Evolutionary conservation across 305 asterid species (phyloP).

Genomic region (Salvia sclarea): DNA sequence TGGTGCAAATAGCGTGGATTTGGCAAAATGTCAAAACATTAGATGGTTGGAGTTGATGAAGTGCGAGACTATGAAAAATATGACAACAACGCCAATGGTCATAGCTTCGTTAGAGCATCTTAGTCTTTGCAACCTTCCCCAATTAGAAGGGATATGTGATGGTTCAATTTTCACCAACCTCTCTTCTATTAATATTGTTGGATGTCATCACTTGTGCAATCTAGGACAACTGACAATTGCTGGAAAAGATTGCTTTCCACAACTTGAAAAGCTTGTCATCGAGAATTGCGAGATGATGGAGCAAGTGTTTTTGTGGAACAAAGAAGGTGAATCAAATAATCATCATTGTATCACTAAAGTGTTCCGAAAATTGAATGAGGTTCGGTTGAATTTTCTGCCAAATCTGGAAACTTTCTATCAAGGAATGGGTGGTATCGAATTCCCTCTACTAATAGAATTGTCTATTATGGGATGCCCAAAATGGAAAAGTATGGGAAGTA

Average conservation of each 20-base stretch:
- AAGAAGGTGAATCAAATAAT: background rate
- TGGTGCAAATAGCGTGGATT: no score
- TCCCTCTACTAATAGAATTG: background rate
- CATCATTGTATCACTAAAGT: background rate
- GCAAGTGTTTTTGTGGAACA: constrained; percentile 2
- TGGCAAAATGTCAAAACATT: no score
- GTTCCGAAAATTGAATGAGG: constrained; percentile 24
- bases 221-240: background rate
- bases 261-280: background rate
- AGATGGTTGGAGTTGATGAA: no score
- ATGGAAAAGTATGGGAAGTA: background rate
- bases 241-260: constrained; percentile 6
- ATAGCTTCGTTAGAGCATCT: background rate
- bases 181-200: background rate
- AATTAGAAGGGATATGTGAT: constrained; percentile 14
- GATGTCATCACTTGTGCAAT: background rate
- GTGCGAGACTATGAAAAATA: no score
- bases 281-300: background rate
- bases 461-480: background rate
- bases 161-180: constrained; percentile 12
- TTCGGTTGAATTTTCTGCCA: background rate
- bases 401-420: constrained; percentile 3
- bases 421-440: constrained; percentile 22
- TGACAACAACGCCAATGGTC: no score
- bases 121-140: accelerated